Conservation (phyloP, 257 asterid species). For the Capsicum rhomboideum region DNA sequence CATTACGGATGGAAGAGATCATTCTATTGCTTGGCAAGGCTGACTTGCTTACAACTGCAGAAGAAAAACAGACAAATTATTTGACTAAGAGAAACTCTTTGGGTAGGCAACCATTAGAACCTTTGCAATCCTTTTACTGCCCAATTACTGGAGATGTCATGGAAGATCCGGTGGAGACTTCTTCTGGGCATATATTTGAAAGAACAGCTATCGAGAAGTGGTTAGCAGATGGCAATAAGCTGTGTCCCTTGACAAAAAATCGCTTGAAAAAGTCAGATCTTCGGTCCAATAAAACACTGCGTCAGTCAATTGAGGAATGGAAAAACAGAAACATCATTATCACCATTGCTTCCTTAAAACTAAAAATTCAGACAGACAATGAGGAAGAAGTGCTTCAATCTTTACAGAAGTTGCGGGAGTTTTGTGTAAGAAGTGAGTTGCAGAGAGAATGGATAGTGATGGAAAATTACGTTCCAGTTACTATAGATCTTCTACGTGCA, state of each 20-base stretch:
- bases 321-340: constrained; percentile 32
- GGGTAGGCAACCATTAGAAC: constrained; percentile 31
- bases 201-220: constrained; percentile 35
- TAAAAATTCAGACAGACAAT: constrained; percentile 16
- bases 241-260: constrained; percentile 35
- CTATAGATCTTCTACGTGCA: constrained; percentile 16
- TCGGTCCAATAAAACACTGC: constrained; percentile 31
- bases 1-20: constrained; percentile 34
- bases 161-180: constrained; percentile 40
- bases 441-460: constrained; percentile 45
- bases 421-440: constrained; percentile 18
- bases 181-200: constrained; percentile 33
- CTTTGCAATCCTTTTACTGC: constrained; percentile 38
- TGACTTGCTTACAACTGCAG: constrained; percentile 20
- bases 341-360: constrained; percentile 33
- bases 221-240: constrained; percentile 20
- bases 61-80: constrained; percentile 28
- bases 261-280: constrained; percentile 17
- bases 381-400: constrained; percentile 20
- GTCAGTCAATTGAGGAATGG: constrained; percentile 47
- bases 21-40: constrained; percentile 26
- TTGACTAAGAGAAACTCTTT: constrained; percentile 26
- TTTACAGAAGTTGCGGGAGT: constrained; percentile 15
- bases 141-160: constrained; percentile 36
- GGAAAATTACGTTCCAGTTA: constrained; percentile 34